Percentiles rank a stretch among this genome's conserved stretches.
Evolutionary conservation across 768 basidiomycete species (phyloP).

Genomic region (Amanita exitialis): DNA sequence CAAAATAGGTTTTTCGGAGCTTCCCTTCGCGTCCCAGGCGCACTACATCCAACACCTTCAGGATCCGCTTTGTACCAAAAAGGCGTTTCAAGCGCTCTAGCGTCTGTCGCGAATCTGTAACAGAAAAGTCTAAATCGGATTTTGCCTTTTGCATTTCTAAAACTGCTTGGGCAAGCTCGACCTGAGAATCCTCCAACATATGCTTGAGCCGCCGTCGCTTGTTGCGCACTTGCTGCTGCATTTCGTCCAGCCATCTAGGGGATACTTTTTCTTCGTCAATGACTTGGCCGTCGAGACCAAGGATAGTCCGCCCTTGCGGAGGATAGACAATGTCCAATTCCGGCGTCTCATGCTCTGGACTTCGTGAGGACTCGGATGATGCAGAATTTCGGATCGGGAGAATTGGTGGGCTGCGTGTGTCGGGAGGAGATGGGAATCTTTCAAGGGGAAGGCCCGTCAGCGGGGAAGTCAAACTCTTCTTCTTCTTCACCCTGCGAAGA

Average conservation of each 20-base stretch:
- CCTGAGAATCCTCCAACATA: background rate
- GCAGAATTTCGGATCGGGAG: background rate
- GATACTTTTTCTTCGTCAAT: background rate
- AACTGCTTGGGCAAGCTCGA: background rate
- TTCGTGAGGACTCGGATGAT: background rate
- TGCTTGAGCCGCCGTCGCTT: background rate
- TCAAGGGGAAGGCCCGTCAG: background rate
- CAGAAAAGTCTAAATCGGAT: background rate
- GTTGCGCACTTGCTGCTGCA: slow-evolving; percentile 2
- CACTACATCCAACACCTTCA: background rate
- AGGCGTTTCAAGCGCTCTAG: background rate
- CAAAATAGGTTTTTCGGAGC: background rate
- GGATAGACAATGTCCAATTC: slow-evolving; percentile 4
- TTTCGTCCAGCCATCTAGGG: background rate
- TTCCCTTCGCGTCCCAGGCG: background rate
- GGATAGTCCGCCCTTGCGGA: background rate
- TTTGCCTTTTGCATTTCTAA: slow-evolving; percentile 5
- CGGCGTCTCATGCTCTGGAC: background rate
- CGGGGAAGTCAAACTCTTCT: background rate
- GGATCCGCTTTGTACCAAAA: background rate
- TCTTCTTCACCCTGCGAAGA: background rate
- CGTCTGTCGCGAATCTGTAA: background rate
- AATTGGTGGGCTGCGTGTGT: background rate
- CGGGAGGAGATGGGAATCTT: background rate
- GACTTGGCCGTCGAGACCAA: background rate